Base-by-base conservation (phyloP, 2,329 filamentous ascomycete species). In the Xylariaceae sp. region DNA sequence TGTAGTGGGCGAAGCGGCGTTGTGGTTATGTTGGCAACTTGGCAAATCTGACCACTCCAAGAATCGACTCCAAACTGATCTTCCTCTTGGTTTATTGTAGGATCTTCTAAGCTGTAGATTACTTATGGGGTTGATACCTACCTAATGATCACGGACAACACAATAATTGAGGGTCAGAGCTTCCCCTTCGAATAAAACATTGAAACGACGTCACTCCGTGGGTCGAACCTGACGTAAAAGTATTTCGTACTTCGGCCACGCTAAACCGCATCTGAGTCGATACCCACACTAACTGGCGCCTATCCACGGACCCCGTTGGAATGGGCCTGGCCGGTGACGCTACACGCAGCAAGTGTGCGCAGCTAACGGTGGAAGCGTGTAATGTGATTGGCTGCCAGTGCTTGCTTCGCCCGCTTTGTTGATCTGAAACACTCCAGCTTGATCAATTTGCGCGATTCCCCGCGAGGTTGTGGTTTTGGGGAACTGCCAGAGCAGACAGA, bases 401-500 rank as follows among this genome's bases (percentile, higher is more conserved):
- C 47, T 51, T 61, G 59, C 63, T 64, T 56, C 63, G 63, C 63
- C 63, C 56, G 58, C 61, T 61, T 63, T 59, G 63, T 60, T 61
- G 61, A 61, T 64, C 63, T 64, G 63, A 64, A 64, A 64, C 63
- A 50, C 9, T 35, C 49, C 10, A 51, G 51, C 58, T 56, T 30
- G 23, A 30, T 55, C 62, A 53, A 59, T 63, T 57, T 61, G 47
- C 53, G 47, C 55, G 57, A 59, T 60, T 62, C 61, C 58, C 55
- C 50, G 23, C 23, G 23, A 30, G 23, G 23, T 30, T 30, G 23
- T 30, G 23, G 23, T 30, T 30, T 30, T 30, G 23, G 23, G 23
- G 23, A 30, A 30, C 23, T 30, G 23, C 3, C 23, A 18, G 23
- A 30, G 23, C 23, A 30, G 23, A 30, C 23, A 30, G 23, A 30